phyloP scores from a whole-genome alignment of 306 rosid species.

The Datisca glomerata region DNA sequence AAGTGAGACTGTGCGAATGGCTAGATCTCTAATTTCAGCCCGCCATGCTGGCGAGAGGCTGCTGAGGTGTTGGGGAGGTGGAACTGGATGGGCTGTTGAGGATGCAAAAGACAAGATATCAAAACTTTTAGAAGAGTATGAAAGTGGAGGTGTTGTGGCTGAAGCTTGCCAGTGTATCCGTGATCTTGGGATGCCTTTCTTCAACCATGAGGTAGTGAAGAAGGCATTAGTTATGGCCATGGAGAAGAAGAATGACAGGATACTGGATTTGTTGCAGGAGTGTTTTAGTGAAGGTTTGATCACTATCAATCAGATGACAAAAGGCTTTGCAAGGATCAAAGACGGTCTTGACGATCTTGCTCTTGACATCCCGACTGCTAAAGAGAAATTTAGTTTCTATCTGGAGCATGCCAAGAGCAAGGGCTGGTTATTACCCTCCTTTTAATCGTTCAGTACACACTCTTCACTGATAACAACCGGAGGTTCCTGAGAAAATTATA shows the following conservation, averaged over 20 bases:
- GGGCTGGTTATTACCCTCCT: constrained; percentile 69
- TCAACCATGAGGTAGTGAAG: constrained; percentile 97
- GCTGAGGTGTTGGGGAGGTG: constrained; percentile 98
- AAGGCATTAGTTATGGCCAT: constrained; percentile 95
- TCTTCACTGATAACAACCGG: constrained; percentile 24
- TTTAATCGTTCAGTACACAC: constrained; percentile 34
- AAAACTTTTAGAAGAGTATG: constrained; percentile 93
- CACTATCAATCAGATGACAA: constrained; percentile 84
- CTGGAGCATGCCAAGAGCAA: constrained; percentile 58
- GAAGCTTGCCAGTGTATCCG: constrained; percentile 97
- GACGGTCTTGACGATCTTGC: constrained; percentile 91
- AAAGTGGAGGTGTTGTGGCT: constrained; percentile 71
- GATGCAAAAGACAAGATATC: constrained; percentile 95
- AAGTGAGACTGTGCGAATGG: constrained; percentile 73
- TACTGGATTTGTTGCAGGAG: constrained; percentile 80
- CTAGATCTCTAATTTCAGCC: constrained; percentile 65
- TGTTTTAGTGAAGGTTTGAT: constrained; percentile 84
- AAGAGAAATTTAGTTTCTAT: constrained; percentile 58
- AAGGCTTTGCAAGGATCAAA: constrained; percentile 79
- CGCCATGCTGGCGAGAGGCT: constrained; percentile 98
- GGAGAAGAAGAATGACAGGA: constrained; percentile 91
- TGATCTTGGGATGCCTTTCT: constrained; percentile 92
- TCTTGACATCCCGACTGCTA: constrained; percentile 85
- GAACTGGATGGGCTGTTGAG: constrained; percentile 99
- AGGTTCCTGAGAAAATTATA: constrained; percentile 35